Evolutionary conservation across 176 grass and related monocot genomes (phyloP).

Genomic region (Calamus simplicifolius): DNA sequence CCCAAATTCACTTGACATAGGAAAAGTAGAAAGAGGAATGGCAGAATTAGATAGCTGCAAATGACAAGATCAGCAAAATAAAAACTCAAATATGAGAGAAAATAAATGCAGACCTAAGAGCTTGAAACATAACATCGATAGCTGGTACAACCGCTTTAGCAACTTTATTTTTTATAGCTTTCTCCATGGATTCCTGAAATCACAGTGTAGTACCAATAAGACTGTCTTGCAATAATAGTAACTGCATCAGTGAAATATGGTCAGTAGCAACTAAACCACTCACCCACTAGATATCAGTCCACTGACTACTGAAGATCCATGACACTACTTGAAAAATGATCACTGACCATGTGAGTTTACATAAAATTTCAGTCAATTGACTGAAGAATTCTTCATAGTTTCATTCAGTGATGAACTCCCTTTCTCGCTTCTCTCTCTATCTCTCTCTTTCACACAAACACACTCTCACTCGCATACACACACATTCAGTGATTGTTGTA

Average conservation of each 20-base stretch:
- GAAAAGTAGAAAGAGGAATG: slow-evolving; percentile 5
- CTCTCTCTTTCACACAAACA: too few relatives aligned
- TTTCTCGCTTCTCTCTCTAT: too few relatives aligned
- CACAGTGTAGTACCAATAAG: slow-evolving; percentile 16
- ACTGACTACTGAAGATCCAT: too few relatives aligned
- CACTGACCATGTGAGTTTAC: too few relatives aligned
- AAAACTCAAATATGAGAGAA: neutral
- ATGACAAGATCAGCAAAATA: slow-evolving; percentile 5
- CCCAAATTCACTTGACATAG: slow-evolving; percentile 74
- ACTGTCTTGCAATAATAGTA: neutral
- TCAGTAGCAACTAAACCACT: neutral
- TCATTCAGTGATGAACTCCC: too few relatives aligned
- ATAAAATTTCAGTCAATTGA: too few relatives aligned
- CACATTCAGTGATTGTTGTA: too few relatives aligned
- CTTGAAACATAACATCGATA: slow-evolving; percentile 99
- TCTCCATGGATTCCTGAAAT: slow-evolving; percentile 97
- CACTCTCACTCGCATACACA: too few relatives aligned
- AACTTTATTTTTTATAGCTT: slow-evolving; percentile 96
- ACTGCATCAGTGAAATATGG: neutral
- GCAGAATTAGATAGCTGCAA: neutral
- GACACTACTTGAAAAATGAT: too few relatives aligned
- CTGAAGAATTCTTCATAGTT: too few relatives aligned
- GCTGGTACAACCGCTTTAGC: slow-evolving; percentile 99
- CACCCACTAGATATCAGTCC: too few relatives aligned
- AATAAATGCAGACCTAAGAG: slow-evolving; percentile 56